Evolutionary conservation across 495 filamentous ascomycete species (phyloP), one percentile per base, ranked within the genome.

Genomic region (Hypoxylon rickii): DNA sequence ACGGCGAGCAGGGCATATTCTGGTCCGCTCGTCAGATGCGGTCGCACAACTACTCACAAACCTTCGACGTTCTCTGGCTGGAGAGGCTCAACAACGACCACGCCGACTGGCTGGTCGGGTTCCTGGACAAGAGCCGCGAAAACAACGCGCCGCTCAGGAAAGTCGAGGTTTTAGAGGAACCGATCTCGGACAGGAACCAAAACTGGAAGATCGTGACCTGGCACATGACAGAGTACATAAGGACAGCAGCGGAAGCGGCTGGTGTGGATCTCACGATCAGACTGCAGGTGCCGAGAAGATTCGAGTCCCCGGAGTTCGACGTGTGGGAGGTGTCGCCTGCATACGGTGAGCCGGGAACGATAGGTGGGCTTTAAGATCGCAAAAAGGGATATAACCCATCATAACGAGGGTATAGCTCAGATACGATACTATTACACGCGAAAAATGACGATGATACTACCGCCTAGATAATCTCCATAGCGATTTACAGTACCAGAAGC

Each of bases 191-290:
- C 13, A 46, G 34, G 5, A 18, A 45, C 13, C n/a, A 15, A 17
- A 45, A 40, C 26, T 58, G 55, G 46, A 45, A 58, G 26, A 46
- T 47, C 1, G 55, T 58, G 24, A 37, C 20, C 3, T 58, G 55
- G 55, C 22, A 20, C 4, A 41, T 51, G 54, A 58, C 54, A 2
- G 34, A 44, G n/a, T 15, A 46, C 12, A 10, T 58, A n/a, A 41
- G 7, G 1, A 33, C 15, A 5, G 40, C 34, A 3, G 55, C 55
- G 2, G 38, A 24, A 5, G 33, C 22, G 15, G 55, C 55, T 2
- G 34, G 41, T 7, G 55, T 58, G 13, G 29, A 51, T 16, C 46
- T 58, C 1, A 1, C 11, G 0, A 58, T 58, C 15, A 41, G 7
- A 13, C 22, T 58, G 8, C 33, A 29, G 4, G 55, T 58, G 11